A percentile compares a stretch with the other conserved stretches of the same genome.
phyloP scores from a whole-genome alignment of 495 filamentous ascomycete species.

The Lasiosphaeriaceae sp. region DNA sequence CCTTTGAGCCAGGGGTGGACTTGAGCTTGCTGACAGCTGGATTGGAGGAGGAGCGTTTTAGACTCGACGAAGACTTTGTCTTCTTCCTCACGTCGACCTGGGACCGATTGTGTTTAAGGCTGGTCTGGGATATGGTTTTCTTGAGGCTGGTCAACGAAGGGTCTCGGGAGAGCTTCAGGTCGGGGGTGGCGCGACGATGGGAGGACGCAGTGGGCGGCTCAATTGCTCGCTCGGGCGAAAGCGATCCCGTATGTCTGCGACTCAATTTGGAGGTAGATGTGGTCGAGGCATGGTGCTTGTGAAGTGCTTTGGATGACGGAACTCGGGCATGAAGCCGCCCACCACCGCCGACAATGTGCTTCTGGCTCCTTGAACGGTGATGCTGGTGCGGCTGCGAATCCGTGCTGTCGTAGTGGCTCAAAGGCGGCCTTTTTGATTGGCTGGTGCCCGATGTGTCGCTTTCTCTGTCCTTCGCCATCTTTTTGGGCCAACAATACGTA shows the following conservation, averaged over 20 bases:
- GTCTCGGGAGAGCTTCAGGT: conserved; percentile 32
- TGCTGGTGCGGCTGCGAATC: conserved; percentile 25
- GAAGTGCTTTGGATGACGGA: conserved; percentile 43
- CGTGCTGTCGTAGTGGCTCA: conserved; percentile 35
- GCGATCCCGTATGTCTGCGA: conserved; percentile 31
- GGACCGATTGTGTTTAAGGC: conserved; percentile 47
- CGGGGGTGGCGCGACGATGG: conserved; percentile 43
- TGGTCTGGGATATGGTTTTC: conserved; percentile 44
- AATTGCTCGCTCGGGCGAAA: conserved; percentile 31
- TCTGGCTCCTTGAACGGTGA: conserved; percentile 36
- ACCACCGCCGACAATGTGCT: conserved; percentile 45
- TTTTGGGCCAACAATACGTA: no score
- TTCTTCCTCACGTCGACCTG: conserved; percentile 46
- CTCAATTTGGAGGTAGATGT: conserved; percentile 38
- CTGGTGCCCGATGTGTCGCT: conserved; percentile 28
- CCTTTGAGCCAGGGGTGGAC: conserved; percentile 30
- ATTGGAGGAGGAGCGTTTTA: conserved; percentile 43
- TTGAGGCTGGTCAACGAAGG: conserved; percentile 36
- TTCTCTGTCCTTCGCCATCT: conserved; percentile 30
- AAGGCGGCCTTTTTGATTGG: conserved; percentile 48
- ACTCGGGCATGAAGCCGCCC: conserved; percentile 38
- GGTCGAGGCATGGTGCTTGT: conserved; percentile 38
- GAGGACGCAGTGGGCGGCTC: conserved; percentile 25
- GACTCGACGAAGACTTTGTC: conserved; percentile 40
- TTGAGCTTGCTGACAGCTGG: conserved; percentile 37